Conservation (phyloP, 2,329 filamentous ascomycete species). For the Aureobasidium sp. region DNA sequence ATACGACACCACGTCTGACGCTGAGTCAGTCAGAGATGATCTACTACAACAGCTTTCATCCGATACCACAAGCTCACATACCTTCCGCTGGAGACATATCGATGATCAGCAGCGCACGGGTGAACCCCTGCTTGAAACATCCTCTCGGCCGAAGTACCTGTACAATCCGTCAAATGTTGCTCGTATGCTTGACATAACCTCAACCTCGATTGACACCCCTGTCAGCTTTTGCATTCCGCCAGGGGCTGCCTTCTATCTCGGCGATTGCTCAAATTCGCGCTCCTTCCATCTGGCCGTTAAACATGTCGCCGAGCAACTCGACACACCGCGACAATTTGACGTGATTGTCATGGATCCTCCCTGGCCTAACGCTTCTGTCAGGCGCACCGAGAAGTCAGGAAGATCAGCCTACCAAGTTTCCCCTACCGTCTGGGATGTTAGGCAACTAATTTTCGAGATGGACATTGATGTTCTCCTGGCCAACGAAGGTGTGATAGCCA, state of each 20-base stretch:
- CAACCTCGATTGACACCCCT: neutral
- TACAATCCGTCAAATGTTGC: neutral
- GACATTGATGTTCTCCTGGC: constrained; percentile 46
- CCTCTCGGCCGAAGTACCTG: neutral
- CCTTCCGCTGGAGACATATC: neutral
- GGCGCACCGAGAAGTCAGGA: constrained; percentile 30
- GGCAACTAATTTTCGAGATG: constrained; percentile 31
- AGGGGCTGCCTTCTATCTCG: constrained; percentile 41
- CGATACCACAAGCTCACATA: neutral
- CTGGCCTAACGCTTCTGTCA: constrained; percentile 71
- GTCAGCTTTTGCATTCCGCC: constrained; percentile 39
- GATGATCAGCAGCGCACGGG: neutral
- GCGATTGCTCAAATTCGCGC: constrained; percentile 31
- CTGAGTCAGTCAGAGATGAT: neutral
- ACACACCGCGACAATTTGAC: constrained; percentile 48
- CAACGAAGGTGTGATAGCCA: constrained; percentile 50
- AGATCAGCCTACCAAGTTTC: constrained; percentile 11
- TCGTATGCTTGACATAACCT: neutral
- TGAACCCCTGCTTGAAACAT: neutral
- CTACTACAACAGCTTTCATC: constrained; percentile 3
- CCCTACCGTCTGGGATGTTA: constrained; percentile 32
- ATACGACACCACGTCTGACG: neutral
- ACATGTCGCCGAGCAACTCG: constrained; percentile 26
- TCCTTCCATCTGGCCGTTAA: constrained; percentile 30
- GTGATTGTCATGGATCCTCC: constrained; percentile 68